Percentiles rank a stretch among this genome's conserved stretches.
Evolutionary conservation across 2,329 filamentous ascomycete species (phyloP).

Genomic region (Curvularia spicifera): DNA sequence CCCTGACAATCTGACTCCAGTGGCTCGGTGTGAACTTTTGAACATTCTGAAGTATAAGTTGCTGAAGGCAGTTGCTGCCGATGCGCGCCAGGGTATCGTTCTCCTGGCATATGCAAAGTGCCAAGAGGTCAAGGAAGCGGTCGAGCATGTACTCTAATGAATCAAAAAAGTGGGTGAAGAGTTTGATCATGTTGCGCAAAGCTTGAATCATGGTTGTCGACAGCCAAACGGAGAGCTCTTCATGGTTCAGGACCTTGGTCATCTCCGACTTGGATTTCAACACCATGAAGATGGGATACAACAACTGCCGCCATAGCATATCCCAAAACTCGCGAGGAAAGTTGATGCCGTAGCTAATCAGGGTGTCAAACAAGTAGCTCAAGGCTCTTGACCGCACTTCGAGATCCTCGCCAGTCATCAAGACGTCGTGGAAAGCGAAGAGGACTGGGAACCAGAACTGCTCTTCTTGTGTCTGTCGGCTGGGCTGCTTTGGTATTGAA

Average conservation of each 20-base stretch:
- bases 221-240: constrained; percentile 97
- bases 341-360: constrained; percentile 86
- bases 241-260: constrained; percentile 92
- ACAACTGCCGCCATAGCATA: constrained; percentile 92
- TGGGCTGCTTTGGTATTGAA: constrained; percentile 66
- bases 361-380: constrained; percentile 94
- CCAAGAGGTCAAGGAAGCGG: constrained; percentile 91
- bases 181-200: constrained; percentile 94
- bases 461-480: constrained; percentile 88
- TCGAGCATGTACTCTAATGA: constrained; percentile 97
- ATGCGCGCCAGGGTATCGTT: constrained; percentile 98
- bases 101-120: constrained; percentile 97
- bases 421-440: constrained; percentile 96
- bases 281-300: constrained; percentile 99
- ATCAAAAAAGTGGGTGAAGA: constrained; percentile 99
- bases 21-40: constrained; percentile 85
- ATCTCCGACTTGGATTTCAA: constrained; percentile 95
- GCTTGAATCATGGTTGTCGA: constrained; percentile 99
- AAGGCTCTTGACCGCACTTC: constrained; percentile 89
- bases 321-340: constrained; percentile 98
- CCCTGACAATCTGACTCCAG: constrained; percentile 92
- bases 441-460: constrained; percentile 98
- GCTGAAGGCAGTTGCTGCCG: constrained; percentile 96
- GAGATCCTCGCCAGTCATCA: constrained; percentile 98
- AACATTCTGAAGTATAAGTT: constrained; percentile 95